Base-by-base conservation (phyloP, 2,329 filamentous ascomycete species). In the Arthrinium puccinioides region DNA sequence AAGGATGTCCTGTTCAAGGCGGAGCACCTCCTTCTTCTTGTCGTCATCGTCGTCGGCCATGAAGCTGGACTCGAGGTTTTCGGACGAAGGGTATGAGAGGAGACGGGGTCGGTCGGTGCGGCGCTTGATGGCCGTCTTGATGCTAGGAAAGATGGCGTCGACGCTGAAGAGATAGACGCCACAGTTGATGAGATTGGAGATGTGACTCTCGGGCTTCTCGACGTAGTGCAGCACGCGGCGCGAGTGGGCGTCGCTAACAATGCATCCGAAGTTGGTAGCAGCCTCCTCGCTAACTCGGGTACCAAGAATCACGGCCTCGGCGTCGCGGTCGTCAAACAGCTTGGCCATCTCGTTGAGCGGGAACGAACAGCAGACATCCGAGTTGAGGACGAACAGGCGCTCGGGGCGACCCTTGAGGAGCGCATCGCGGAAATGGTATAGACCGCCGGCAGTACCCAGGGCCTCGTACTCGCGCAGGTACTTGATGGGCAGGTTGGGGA, bases 341-440 rank as follows among this genome's bases (percentile, higher is more conserved):
- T 83, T 82, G 47, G 96, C 83, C 92, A 98, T 97, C 63, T 96
- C 88, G 49, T 81, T 82, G 42, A 98, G 76, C 6, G 92, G 92
- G 73, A 97, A 98, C 16, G 88, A 95, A 69, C 92, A 97, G 82
- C 92, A 98, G 49, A 97, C 90, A 62, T 97, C 92, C 52, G 89
- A 90, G 63, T 98, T 98, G 58, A 97, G 75, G 40, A 98, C 92
- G 62, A 98, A 96, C 68, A 97, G 87, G 55, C 87, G 83, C 63
- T 96, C 89, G 26, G 92, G 92, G 47, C 82, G 80, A 57, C 90
- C 89, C 72, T 96, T 97, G 61, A 97, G 79, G 58, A 98, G 97
- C 48, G 87, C 87, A 76, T 98, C 92, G 59, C 92, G 87, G 80
- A 98, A 97, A 70, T 97, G 92, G 75, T 97, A 98, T 31, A 98